Evolutionary conservation across 495 filamentous ascomycete species (phyloP).

Genomic region (Coniosporium apollinis): DNA sequence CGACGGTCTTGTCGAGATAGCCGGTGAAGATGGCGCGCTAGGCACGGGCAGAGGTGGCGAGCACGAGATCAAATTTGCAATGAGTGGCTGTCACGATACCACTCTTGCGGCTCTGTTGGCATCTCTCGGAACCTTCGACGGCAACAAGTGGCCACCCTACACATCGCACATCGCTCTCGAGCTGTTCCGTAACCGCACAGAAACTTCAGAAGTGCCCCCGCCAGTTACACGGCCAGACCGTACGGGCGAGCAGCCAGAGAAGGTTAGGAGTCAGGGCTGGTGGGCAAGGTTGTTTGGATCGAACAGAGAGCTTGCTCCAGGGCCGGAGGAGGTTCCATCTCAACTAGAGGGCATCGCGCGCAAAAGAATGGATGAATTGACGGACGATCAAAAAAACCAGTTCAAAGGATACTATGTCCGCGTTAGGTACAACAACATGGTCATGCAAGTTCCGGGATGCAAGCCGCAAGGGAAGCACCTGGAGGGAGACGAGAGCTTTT

Average conservation of each 20-base stretch:
- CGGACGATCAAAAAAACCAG: slow-evolving; percentile 31
- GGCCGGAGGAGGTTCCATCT: neutral
- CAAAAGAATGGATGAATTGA: slow-evolving; percentile 31
- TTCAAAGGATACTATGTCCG: slow-evolving; percentile 73
- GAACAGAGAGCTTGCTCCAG: slow-evolving; percentile 13
- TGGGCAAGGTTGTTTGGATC: slow-evolving; percentile 29
- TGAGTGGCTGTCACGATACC: slow-evolving; percentile 90
- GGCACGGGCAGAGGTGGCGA: slow-evolving; percentile 27
- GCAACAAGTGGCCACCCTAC: slow-evolving; percentile 70
- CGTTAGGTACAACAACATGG: slow-evolving; percentile 78
- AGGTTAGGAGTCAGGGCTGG: slow-evolving; percentile 26
- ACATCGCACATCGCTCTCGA: slow-evolving; percentile 86
- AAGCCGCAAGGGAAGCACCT: slow-evolving; percentile 62
- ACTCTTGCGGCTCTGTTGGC: slow-evolving; percentile 68
- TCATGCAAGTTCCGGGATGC: slow-evolving; percentile 70
- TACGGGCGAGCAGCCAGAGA: slow-evolving; percentile 2
- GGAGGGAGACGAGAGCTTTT: slow-evolving; percentile 78
- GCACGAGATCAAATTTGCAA: slow-evolving; percentile 45
- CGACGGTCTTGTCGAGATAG: slow-evolving; percentile 36
- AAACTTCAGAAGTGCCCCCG: too few relatives aligned
- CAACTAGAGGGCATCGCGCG: slow-evolving; percentile 32
- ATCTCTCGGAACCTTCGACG: slow-evolving; percentile 61
- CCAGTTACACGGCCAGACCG: too few relatives aligned
- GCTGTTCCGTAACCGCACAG: slow-evolving; percentile 43
- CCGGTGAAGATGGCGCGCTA: slow-evolving; percentile 22